phyloP scores from a whole-genome alignment of 805 yeast genomes.

The Lipomyces mesembrius region DNA sequence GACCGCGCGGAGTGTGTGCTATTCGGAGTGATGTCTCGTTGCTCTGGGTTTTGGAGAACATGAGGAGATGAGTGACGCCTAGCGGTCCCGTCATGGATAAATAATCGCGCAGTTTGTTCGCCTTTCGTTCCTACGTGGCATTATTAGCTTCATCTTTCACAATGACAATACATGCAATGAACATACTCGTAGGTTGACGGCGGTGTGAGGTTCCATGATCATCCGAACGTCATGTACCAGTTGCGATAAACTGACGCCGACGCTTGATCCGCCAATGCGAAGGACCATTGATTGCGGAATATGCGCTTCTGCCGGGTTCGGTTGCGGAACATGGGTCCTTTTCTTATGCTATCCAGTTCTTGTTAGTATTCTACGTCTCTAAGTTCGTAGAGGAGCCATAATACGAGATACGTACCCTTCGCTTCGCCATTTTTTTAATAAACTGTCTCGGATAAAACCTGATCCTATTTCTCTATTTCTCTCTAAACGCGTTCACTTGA shows the following conservation, averaged over 20 bases:
- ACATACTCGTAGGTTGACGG: slow-evolving; percentile 65
- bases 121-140: slow-evolving; percentile 65
- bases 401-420: slow-evolving; percentile 51
- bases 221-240: slow-evolving; percentile 84
- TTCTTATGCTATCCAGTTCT: slow-evolving; percentile 61
- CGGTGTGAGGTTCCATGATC: slow-evolving; percentile 96
- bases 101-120: slow-evolving; percentile 86
- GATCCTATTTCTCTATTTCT: too few species aligned
- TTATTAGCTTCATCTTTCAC: neutral
- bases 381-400: neutral
- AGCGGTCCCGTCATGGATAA: slow-evolving; percentile 99
- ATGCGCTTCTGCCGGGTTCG: slow-evolving; percentile 65
- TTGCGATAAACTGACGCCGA: slow-evolving; percentile 81
- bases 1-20: slow-evolving; percentile 91
- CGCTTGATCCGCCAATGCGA: slow-evolving; percentile 74
- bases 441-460: neutral
- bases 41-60: slow-evolving; percentile 76
- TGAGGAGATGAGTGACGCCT: slow-evolving; percentile 85
- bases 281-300: slow-evolving; percentile 95
- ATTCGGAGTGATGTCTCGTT: slow-evolving; percentile 84
- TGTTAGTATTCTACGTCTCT: neutral
- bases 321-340: slow-evolving; percentile 77
- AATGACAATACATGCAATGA: neutral
- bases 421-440: slow-evolving; percentile 53
- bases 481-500: neutral